Percentiles rank a stretch among this genome's conserved stretches.
Evolutionary conservation across 2,329 filamentous ascomycete genomes (phyloP).

Genomic region (Hypoxylon sp.): DNA sequence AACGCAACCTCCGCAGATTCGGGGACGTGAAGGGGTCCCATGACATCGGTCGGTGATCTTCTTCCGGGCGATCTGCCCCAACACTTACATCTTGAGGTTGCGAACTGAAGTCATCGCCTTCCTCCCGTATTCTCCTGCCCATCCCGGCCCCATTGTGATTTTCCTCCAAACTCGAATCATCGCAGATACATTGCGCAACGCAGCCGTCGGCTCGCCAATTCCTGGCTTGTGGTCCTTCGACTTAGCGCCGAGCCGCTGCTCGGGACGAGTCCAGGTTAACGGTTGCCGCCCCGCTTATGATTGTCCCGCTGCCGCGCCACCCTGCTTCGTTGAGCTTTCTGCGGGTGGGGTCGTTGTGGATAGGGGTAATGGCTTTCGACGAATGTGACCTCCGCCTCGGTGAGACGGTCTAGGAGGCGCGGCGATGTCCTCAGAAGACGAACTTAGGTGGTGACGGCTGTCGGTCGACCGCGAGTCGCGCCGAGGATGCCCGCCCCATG

Average conservation of each 20-base stretch:
- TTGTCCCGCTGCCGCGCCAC: too few species aligned
- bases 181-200: neutral
- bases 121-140: neutral
- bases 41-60: neutral
- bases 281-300: neutral
- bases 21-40: slow-evolving; percentile 2
- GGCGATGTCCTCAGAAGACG: too few species aligned
- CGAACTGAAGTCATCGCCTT: neutral
- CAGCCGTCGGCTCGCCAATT: neutral
- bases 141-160: neutral
- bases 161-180: neutral
- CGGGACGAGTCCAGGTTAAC: too few species aligned
- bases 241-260: too few species aligned
- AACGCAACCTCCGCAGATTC: neutral
- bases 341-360: too few species aligned
- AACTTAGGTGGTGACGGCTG: too few species aligned
- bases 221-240: neutral
- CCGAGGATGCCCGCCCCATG: too few species aligned
- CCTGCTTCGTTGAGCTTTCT: too few species aligned
- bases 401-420: too few species aligned
- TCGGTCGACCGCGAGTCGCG: too few species aligned
- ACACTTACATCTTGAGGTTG: slow-evolving; percentile 31
- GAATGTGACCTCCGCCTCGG: too few species aligned
- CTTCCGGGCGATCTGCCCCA: neutral
- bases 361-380: too few species aligned